Evolutionary conservation across 208 protist genomes (phyloP), one percentile per base, ranked within the genome.

Genomic region (Lotmaria passim): DNA sequence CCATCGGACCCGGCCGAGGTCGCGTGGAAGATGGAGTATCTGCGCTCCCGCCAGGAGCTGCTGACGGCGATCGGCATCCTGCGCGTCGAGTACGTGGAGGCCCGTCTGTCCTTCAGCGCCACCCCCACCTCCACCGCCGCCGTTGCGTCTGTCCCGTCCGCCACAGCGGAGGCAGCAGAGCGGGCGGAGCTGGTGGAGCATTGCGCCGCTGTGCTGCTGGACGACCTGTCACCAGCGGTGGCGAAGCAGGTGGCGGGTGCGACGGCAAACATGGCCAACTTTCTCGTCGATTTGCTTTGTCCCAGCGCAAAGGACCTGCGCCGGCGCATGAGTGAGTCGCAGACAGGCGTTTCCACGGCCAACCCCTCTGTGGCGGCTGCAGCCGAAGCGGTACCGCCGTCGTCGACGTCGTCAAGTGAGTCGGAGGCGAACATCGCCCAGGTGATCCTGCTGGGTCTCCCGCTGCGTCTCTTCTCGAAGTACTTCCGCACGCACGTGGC

Each of bases 391-490:
- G n/a, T n/a, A n/a, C n/a, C 41, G 26, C 17, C 50, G 53, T 17
- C 15, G 46, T 1, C 31, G 24, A 23, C 48, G n/a, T 52, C 66
- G 30, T 63, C 43, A 8, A 21, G 28, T 7, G 41, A 60, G n/a
- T 43, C 10, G 17, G 56, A n/a, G 30, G 67, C 57, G 23, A 80
- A 74, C 50, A 71, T 91, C n/a, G 86, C 88, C 38, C 91, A 96
- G 57, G 78, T 96, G 7, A 93, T 96, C 64, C 33, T 93, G 21
- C 75, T 96, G 6, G 91, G 91, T n/a, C 38, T 96, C 26, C 91
- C 91, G 1, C 59, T 96, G 2, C 26, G 59, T 10, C 74, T 93
- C 33, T 96, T 86, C 69, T 83, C 81, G 8, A 73, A 70, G 31
- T 93, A 89, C 81, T 96, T 96, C 59, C 57, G 75, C 31, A 15